Evolutionary conservation across 495 filamentous ascomycete genomes (phyloP).

Genomic region (Chaetomium cochliodes): DNA sequence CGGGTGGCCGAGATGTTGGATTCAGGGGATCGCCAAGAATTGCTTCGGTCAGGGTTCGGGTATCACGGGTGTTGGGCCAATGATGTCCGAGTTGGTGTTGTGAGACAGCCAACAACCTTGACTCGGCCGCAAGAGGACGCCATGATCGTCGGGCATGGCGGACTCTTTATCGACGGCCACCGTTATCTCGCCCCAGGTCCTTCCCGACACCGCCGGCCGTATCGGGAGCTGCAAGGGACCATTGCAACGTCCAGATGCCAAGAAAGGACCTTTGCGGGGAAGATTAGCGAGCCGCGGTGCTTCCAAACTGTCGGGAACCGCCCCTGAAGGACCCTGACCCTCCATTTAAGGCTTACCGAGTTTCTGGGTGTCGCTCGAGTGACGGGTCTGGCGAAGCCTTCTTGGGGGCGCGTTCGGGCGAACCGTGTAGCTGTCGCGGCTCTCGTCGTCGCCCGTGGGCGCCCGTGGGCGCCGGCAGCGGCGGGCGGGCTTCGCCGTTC

Average conservation of each 20-base stretch:
- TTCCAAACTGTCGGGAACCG: conserved; percentile 23
- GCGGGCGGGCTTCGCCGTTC: background rate
- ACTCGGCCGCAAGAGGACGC: conserved; percentile 1
- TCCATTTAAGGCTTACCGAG: conserved; percentile 1
- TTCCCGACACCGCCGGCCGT: conserved; percentile 11
- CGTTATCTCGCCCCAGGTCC: conserved; percentile 1
- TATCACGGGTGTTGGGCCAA: background rate
- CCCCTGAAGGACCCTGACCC: conserved; percentile 3
- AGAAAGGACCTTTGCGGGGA: conserved; percentile 27
- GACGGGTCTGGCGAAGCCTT: background rate
- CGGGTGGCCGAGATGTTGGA: background rate
- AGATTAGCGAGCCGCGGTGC: conserved; percentile 27
- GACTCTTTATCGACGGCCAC: conserved; percentile 15
- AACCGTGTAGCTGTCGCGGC: background rate
- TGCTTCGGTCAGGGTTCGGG: background rate
- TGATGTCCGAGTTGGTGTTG: background rate
- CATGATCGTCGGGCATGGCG: conserved; percentile 17
- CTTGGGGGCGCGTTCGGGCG: background rate
- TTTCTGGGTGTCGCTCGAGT: background rate
- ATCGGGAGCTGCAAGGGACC: conserved; percentile 20
- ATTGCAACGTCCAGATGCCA: conserved; percentile 25
- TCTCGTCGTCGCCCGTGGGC: background rate
- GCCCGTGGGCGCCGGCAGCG: background rate
- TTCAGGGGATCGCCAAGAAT: background rate
- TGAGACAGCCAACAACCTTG: conserved; percentile 4